phyloP scores from a whole-genome alignment of 257 asterid species.

The Fraxinus anomala region DNA sequence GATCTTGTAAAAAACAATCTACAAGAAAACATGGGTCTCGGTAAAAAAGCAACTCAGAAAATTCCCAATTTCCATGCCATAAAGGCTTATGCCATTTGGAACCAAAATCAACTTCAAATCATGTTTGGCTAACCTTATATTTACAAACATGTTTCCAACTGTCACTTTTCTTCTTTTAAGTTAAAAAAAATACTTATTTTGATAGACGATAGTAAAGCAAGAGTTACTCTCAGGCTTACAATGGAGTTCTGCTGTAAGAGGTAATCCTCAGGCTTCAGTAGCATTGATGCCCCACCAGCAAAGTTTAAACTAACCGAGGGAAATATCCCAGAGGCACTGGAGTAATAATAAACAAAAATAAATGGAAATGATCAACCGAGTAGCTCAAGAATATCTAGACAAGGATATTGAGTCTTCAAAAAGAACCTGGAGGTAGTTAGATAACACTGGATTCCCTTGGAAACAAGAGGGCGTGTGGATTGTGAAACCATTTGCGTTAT shows the following conservation, averaged over 20 bases:
- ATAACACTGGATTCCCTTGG: conserved; percentile 82
- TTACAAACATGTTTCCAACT: not conserved
- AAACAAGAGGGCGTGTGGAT: conserved; percentile 57
- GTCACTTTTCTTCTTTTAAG: not conserved
- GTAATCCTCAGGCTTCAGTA: conserved; percentile 79
- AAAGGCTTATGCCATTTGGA: too few species aligned
- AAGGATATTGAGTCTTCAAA: not conserved
- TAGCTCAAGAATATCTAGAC: not conserved
- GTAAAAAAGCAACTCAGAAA: not conserved
- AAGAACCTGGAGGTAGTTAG: conserved; percentile 76
- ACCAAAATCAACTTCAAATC: not conserved
- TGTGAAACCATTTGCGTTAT: conserved; percentile 61
- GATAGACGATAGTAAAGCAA: not conserved
- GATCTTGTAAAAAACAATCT: not conserved
- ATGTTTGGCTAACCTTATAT: not conserved
- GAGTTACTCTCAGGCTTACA: conserved; percentile 47
- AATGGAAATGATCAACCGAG: conserved; percentile 13
- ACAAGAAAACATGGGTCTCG: not conserved
- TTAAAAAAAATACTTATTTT: not conserved
- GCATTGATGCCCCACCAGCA: conserved; percentile 89
- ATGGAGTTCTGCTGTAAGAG: conserved; percentile 91
- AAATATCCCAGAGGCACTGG: conserved; percentile 68
- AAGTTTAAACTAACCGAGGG: conserved; percentile 80
- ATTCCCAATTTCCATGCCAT: not conserved
- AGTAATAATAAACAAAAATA: conserved; percentile 8